Percentiles rank a stretch among this genome's conserved stretches.
Evolutionary conservation across 2,329 filamentous ascomycete genomes (phyloP).

Genomic region (Juglanconis sp.): DNA sequence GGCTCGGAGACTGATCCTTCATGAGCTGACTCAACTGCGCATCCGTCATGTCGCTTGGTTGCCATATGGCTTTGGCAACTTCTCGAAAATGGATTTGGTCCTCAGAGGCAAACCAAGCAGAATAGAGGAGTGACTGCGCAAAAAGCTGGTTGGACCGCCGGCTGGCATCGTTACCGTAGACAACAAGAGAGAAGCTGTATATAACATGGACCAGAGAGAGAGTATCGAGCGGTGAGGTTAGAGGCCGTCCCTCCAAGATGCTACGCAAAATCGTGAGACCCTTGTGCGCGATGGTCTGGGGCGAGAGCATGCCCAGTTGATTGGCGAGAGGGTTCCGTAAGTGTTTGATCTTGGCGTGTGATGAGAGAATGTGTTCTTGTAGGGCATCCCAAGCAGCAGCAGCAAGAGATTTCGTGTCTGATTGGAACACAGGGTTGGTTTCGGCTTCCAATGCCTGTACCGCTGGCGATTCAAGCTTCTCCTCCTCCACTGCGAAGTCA

Average conservation of each 20-base stretch:
- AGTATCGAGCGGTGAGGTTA: conserved; percentile 39
- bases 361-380: conserved; percentile 42
- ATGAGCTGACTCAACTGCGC: conserved; percentile 28
- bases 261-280: conserved; percentile 41
- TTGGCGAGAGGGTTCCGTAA: conserved; percentile 41
- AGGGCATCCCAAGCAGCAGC: conserved; percentile 43
- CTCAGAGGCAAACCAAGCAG: conserved; percentile 33
- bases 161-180: conserved; percentile 39
- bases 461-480: conserved; percentile 10
- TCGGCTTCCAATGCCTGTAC: not conserved
- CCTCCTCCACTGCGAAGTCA: conserved; percentile 35
- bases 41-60: conserved; percentile 35
- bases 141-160: conserved; percentile 40
- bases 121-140: conserved; percentile 44
- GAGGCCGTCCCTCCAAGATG: conserved; percentile 36
- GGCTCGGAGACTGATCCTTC: conserved; percentile 17
- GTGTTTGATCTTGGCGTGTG: conserved; percentile 39
- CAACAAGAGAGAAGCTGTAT: conserved; percentile 47
- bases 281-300: conserved; percentile 34
- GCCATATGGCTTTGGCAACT: conserved; percentile 47
- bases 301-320: conserved; percentile 38
- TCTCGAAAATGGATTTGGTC: conserved; percentile 39
- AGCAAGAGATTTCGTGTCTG: conserved; percentile 39
- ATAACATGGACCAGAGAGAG: conserved; percentile 51
- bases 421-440: conserved; percentile 1